Evolutionary conservation across 139 green algal genomes (phyloP).

Genomic region (Chlamydomonas urium): DNA sequence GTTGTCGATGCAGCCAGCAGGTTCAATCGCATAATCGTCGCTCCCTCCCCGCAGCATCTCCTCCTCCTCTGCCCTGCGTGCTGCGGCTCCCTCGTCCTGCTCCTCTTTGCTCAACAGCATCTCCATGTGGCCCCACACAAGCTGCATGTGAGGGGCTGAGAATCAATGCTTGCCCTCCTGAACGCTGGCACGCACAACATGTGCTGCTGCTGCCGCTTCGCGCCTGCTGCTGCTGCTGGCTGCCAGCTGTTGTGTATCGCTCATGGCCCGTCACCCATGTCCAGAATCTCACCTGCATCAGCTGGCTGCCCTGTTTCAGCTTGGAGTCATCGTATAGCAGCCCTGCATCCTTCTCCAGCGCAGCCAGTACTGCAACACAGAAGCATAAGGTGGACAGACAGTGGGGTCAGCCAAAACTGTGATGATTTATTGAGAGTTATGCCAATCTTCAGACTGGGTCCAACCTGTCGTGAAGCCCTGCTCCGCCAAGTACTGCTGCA

Average conservation of each 20-base stretch:
- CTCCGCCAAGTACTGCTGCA: slow-evolving; percentile 54
- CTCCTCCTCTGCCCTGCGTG: not conserved
- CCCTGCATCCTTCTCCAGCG: slow-evolving; percentile 38
- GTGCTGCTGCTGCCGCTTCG: too few species aligned
- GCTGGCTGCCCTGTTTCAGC: slow-evolving; percentile 33
- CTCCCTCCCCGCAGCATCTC: not conserved
- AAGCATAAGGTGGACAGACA: not conserved
- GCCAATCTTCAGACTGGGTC: too few species aligned
- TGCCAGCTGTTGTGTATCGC: too few species aligned
- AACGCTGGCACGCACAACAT: too few species aligned
- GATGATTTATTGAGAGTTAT: too few species aligned
- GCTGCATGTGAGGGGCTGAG: not conserved
- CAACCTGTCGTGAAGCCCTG: slow-evolving; percentile 36
- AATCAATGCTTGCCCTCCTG: too few species aligned
- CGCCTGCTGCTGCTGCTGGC: too few species aligned
- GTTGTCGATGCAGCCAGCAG: not conserved
- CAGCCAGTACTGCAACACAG: slow-evolving; percentile 41
- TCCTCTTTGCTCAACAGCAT: not conserved
- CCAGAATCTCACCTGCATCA: slow-evolving; percentile 44
- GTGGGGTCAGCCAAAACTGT: not conserved
- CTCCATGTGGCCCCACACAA: slow-evolving; percentile 12
- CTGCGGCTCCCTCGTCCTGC: not conserved
- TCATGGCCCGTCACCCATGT: too few species aligned
- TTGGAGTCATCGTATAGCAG: slow-evolving; percentile 37
- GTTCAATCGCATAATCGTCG: not conserved